Conservation (phyloP, 106 monocot genomes). For the Dendrobium huoshanense region DNA sequence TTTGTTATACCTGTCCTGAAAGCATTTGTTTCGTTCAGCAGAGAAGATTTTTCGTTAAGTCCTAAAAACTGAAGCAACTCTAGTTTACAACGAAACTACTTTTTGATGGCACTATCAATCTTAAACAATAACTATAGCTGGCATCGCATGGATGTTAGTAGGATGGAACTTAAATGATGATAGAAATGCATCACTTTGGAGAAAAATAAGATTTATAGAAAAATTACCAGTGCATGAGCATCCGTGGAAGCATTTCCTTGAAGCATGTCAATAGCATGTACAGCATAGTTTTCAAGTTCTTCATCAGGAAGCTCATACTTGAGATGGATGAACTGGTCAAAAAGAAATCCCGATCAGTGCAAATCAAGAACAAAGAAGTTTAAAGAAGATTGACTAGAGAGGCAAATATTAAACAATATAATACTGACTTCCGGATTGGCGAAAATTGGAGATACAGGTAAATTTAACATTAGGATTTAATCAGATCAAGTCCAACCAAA, state of each 20-base stretch:
- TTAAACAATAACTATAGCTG: not conserved
- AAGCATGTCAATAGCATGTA: constrained; percentile 72
- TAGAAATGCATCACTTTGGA: not conserved
- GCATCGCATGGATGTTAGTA: not conserved
- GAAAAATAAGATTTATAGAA: constrained; percentile 3
- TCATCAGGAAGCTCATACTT: constrained; percentile 60
- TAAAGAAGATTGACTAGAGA: not conserved
- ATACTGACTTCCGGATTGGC: not conserved
- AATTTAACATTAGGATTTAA: not conserved
- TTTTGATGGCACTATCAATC: not conserved
- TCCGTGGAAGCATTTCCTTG: constrained; percentile 44
- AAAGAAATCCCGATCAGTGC: constrained; percentile 2
- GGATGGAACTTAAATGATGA: not conserved
- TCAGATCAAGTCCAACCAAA: not conserved
- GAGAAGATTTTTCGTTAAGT: not conserved
- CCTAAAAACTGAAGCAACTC: not conserved
- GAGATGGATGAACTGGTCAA: constrained; percentile 46
- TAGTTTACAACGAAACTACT: not conserved
- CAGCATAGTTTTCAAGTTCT: constrained; percentile 70
- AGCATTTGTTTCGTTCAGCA: not conserved
- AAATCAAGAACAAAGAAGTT: not conserved
- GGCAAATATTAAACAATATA: not conserved
- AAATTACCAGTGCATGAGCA: constrained; percentile 77
- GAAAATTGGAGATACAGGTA: not conserved
- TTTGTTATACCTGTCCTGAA: not conserved